phyloP scores from a whole-genome alignment of 2,329 filamentous ascomycete species.

The Verticillium nubilum region DNA sequence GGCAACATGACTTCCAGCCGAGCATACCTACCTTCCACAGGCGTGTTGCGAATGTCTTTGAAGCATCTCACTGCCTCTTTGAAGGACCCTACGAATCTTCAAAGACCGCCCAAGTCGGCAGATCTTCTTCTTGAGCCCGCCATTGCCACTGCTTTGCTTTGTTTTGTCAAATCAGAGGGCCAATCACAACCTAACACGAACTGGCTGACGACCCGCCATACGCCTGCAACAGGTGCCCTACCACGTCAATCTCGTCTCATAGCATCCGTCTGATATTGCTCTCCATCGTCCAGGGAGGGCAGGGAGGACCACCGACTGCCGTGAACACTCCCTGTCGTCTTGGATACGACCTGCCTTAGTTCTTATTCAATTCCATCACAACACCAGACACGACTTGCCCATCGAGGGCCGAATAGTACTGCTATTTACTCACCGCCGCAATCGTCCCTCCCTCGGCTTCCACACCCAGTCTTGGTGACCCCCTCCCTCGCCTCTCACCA shows the following conservation, averaged over 20 bases:
- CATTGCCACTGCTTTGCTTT: neutral
- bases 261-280: neutral
- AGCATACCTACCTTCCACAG: neutral
- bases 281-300: neutral
- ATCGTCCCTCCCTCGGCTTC: neutral
- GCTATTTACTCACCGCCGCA: neutral
- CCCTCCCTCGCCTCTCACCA: neutral
- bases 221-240: neutral
- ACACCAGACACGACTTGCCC: neutral
- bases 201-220: neutral
- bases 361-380: neutral
- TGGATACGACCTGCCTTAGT: neutral
- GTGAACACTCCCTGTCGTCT: neutral
- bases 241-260: neutral
- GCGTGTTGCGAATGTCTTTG: neutral
- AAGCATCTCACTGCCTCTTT: neutral
- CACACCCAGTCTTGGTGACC: neutral
- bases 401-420: neutral
- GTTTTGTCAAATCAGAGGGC: neutral
- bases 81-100: neutral
- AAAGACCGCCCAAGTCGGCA: neutral
- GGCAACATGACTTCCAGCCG: neutral
- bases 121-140: neutral
- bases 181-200: neutral
- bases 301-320: neutral